phyloP scores from a whole-genome alignment of 768 basidiomycete genomes.

The Pisolithus sp. region DNA sequence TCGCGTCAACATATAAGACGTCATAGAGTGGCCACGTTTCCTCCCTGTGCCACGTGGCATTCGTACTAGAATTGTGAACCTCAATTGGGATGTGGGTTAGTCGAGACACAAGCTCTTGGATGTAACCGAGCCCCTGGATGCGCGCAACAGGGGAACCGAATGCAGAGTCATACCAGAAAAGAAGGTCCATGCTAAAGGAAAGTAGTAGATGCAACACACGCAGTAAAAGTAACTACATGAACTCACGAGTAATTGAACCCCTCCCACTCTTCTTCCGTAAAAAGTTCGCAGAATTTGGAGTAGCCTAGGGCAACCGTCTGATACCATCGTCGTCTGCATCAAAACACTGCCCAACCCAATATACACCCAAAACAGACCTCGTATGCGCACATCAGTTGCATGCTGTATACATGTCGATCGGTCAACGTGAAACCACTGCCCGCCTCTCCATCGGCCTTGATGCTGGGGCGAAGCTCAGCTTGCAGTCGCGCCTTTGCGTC shows the following conservation, averaged over 20 bases:
- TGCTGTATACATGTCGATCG: constrained; percentile 63
- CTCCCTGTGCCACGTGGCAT: constrained; percentile 67
- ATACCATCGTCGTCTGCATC: background rate
- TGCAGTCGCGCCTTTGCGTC: constrained; percentile 58
- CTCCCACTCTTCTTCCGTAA: constrained; percentile 90
- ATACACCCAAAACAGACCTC: constrained; percentile 43
- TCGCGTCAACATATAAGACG: constrained; percentile 79
- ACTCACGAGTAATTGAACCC: constrained; percentile 83
- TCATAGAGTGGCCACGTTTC: constrained; percentile 68
- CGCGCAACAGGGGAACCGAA: constrained; percentile 80
- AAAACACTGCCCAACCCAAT: background rate
- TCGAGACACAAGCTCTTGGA: constrained; percentile 79
- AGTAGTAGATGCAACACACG: background rate
- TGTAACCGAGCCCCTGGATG: constrained; percentile 70
- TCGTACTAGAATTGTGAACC: constrained; percentile 75
- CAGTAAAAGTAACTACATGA: background rate
- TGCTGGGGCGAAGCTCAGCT: constrained; percentile 33
- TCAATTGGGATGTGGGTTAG: constrained; percentile 70
- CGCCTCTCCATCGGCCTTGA: constrained; percentile 1
- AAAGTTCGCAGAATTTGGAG: constrained; percentile 85
- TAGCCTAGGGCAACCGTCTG: constrained; percentile 89
- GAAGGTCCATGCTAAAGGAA: constrained; percentile 13
- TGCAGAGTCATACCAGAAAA: constrained; percentile 53
- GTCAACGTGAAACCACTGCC: constrained; percentile 50
- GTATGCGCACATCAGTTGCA: constrained; percentile 83